These are phyloP conservation scores for Cucumis sativus DNA, from an alignment of 306 rosid genomes.

Conservation along the genomic window Cucumber_9930_V3 NC_026661.2:12094501-12095000, in stretches of 20 bases:
- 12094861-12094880: slow-evolving; percentile 83
- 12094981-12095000: slow-evolving; percentile 72
- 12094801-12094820: slow-evolving; percentile 73
- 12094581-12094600: slow-evolving; percentile 51
- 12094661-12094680: slow-evolving; percentile 59
- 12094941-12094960: not conserved
- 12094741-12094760: slow-evolving; percentile 4
- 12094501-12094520: not conserved
- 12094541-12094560: not conserved
- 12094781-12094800: slow-evolving; percentile 54
- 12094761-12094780: slow-evolving; percentile 22
- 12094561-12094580: slow-evolving; percentile 36
- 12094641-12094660: slow-evolving; percentile 65
- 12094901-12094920: too few relatives aligned
- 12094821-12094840: slow-evolving; percentile 81
- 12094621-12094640: slow-evolving; percentile 77
- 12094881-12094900: slow-evolving; percentile 11
- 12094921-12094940: not conserved
- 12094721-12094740: not conserved
- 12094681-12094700: slow-evolving; percentile 62
- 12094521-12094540: not conserved
- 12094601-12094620: slow-evolving; percentile 82
- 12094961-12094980: slow-evolving; percentile 75
- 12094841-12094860: slow-evolving; percentile 75
- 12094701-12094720: slow-evolving; percentile 58